Conservation (phyloP, 257 asterid genomes). For the Striga asiatica region DNA sequence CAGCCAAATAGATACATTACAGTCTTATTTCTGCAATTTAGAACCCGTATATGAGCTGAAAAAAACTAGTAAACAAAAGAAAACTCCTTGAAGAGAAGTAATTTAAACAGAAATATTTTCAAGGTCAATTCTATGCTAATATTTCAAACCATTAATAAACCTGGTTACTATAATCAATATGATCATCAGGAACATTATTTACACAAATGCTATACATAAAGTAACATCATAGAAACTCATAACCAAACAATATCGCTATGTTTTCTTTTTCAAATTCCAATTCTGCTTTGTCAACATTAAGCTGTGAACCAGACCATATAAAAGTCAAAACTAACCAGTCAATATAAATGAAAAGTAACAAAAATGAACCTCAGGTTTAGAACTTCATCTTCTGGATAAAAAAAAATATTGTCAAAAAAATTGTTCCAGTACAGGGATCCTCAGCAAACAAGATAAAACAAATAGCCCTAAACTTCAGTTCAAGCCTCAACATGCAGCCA, state of each 20-base stretch:
- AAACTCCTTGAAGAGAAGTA: neutral
- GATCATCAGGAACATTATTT: neutral
- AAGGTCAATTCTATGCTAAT: neutral
- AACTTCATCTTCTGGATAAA: too few relatives aligned
- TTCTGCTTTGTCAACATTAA: neutral
- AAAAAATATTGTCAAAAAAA: too few relatives aligned
- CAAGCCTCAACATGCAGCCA: too few relatives aligned
- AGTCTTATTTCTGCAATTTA: neutral
- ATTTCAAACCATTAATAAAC: neutral
- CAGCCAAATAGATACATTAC: neutral
- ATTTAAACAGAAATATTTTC: neutral
- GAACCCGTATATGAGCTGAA: neutral
- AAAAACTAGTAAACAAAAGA: neutral
- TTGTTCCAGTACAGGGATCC: too few relatives aligned
- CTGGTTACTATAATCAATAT: neutral
- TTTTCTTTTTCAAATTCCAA: neutral
- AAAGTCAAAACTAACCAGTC: neutral
- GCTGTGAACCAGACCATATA: neutral
- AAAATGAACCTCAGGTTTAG: too few relatives aligned
- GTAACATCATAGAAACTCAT: neutral
- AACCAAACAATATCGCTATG: neutral
- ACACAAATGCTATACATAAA: neutral
- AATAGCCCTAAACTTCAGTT: too few relatives aligned
- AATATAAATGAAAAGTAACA: too few relatives aligned
- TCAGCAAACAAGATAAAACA: too few relatives aligned